Base-by-base conservation (phyloP, 2,329 filamentous ascomycete species). In the Purpureocillium takamizusanense region DNA sequence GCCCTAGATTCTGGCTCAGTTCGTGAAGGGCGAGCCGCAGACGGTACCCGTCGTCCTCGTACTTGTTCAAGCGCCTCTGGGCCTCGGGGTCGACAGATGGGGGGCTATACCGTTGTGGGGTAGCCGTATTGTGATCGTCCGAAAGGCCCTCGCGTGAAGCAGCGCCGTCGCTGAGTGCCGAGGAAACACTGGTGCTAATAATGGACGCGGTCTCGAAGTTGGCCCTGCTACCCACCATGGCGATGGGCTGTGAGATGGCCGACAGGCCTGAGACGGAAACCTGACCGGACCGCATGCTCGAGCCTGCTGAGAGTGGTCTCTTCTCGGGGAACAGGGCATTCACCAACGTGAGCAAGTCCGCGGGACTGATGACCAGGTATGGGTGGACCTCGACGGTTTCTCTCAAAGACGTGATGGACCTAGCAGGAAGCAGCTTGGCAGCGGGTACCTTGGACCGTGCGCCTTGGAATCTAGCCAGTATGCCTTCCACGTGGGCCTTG, bases 311-410 rank as follows among this genome's bases (percentile, higher is more conserved):
- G 28, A 70, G 68, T 2, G 83, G 79, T 31, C 81, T 69, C 38
- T 74, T 72, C 51, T 86, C 81, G 1, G 89, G 89, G 53, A 89
- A 94, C 12, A 95, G 73, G 10, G 83, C 82, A 57, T 92, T 86
- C 45, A 94, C 76, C 50, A 94, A 64, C 3, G 86, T 89, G 28
- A 83, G 68, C 47, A 94, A 66, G 56, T 95, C 89, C 31, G 83
- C 75, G 28, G 86, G 78, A 53, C 83, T 86, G 47, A 95, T 63
- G 27, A 90, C 83, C 51, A 94, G 67, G 53, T 87, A 92, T 25
- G 81, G 83, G 52, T 84, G 83, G 9, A 87, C 82, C 57, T 87
- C 83, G 15, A 74, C 74, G n/a, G 83, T 87, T 58, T 88, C 83
- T 44, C 81, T 69, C 10, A 86, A 66, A 4, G 81, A 86, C 6